Conservation (phyloP, 331 rosid species). For the Saraca asoca region DNA sequence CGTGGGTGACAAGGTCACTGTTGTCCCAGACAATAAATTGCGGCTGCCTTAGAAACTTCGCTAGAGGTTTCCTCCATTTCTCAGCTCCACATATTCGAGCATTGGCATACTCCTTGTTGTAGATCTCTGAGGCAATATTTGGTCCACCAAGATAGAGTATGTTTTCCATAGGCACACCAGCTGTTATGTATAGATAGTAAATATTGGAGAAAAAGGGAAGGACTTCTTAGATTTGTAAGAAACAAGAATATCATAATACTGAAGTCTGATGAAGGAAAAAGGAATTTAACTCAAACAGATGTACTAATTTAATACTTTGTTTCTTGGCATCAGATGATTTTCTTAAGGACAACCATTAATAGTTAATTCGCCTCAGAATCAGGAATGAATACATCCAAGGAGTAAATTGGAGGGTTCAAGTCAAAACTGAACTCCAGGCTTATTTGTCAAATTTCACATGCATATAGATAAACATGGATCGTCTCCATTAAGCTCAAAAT, state of each 20-base stretch:
- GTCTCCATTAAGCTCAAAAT: conserved; percentile 22
- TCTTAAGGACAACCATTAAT: not conserved
- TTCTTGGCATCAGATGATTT: not conserved
- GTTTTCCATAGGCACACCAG: conserved; percentile 86
- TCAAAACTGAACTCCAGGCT: not conserved
- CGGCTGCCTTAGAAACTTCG: conserved; percentile 83
- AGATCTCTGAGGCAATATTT: conserved; percentile 87
- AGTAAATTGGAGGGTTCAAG: not conserved
- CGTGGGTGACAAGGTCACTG: conserved; percentile 91
- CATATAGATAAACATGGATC: conserved; percentile 11
- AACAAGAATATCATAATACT: conserved; percentile 9
- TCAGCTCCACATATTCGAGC: conserved; percentile 93
- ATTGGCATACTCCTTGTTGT: conserved; percentile 83
- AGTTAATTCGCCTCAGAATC: not conserved
- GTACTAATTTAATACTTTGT: not conserved
- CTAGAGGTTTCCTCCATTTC: conserved; percentile 88
- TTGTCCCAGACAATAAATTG: conserved; percentile 94
- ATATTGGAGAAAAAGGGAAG: conserved; percentile 14
- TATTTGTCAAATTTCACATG: conserved; percentile 6
- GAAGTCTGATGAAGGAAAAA: conserved; percentile 1
- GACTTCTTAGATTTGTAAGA: not conserved
- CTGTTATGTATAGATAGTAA: conserved; percentile 43
- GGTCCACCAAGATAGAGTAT: conserved; percentile 96
- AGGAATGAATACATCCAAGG: not conserved
- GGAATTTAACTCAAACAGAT: not conserved